Evolutionary conservation across 345 rosid species (phyloP).

Genomic region (Salix koriyanagi): DNA sequence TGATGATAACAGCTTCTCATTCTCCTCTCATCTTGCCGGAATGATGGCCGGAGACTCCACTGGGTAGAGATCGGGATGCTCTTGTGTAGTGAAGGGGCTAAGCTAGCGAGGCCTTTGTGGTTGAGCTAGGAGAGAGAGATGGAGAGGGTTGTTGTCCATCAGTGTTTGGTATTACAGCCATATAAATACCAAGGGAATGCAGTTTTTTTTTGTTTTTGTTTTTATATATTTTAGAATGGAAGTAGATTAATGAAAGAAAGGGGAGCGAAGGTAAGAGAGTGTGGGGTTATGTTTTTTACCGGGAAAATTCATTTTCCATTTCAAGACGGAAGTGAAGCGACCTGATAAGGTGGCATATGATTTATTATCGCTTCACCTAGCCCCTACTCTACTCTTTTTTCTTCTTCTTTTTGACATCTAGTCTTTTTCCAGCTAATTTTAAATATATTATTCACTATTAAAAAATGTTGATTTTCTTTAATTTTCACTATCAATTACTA

Average conservation of each 20-base stretch:
- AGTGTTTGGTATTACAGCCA: constrained; percentile 33
- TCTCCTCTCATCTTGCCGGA: constrained; percentile 33
- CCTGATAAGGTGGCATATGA: neutral
- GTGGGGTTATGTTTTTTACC: constrained; percentile 28
- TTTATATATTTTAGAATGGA: neutral
- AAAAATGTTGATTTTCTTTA: too few species aligned
- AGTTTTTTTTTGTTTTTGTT: neutral
- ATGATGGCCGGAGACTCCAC: constrained; percentile 2
- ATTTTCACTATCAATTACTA: too few species aligned
- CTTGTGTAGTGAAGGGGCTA: neutral
- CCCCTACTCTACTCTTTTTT: neutral
- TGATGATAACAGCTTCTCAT: constrained; percentile 28
- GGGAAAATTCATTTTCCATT: constrained; percentile 42
- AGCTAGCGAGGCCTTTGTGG: constrained; percentile 8
- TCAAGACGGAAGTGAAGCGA: constrained; percentile 18
- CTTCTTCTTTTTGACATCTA: too few species aligned
- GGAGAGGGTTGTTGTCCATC: neutral
- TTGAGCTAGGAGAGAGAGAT: neutral
- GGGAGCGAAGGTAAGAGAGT: neutral
- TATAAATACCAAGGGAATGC: constrained; percentile 56
- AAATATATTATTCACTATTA: too few species aligned
- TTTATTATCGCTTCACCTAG: neutral
- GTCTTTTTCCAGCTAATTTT: too few species aligned
- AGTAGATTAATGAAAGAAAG: neutral
- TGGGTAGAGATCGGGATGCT: neutral